Percentiles rank a stretch among this genome's conserved stretches.
These are phyloP conservation scores for Solanum corneliomulleri DNA, from an alignment of 257 asterid species.

Conservation along the genomic window DNA sequence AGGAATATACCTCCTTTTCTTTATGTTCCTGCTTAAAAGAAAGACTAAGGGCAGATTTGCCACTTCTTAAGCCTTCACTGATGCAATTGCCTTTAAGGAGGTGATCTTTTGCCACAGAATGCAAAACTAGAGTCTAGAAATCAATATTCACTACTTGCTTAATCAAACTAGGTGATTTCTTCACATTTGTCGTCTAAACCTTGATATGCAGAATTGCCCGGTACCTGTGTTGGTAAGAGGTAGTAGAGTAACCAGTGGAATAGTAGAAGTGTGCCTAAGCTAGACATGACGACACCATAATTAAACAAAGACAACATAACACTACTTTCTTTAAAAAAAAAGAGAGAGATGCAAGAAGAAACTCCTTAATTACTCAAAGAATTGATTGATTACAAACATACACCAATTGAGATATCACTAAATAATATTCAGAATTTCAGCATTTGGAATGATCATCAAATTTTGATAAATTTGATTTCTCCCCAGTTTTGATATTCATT, in stretches of 20 bases:
- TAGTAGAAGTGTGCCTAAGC: background rate
- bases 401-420: background rate
- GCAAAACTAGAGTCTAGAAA: background rate
- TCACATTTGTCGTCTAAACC: background rate
- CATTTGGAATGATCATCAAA: background rate
- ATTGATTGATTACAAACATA: background rate
- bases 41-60: background rate
- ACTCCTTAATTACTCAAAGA: background rate
- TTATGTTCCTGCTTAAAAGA: background rate
- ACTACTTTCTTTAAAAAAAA: background rate
- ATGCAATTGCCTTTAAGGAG: background rate
- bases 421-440: background rate
- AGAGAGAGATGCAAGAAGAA: background rate
- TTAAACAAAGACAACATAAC: background rate
- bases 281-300: background rate
- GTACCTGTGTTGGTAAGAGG: background rate
- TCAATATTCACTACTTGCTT: background rate
- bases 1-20: background rate
- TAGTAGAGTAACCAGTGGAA: background rate
- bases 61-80: background rate
- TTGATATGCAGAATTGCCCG: background rate
- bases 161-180: background rate
- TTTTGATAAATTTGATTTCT: background rate
- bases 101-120: background rate
- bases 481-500: background rate